Conservation (phyloP, 1,139 yeast species). For the Taiozyma sp. region DNA sequence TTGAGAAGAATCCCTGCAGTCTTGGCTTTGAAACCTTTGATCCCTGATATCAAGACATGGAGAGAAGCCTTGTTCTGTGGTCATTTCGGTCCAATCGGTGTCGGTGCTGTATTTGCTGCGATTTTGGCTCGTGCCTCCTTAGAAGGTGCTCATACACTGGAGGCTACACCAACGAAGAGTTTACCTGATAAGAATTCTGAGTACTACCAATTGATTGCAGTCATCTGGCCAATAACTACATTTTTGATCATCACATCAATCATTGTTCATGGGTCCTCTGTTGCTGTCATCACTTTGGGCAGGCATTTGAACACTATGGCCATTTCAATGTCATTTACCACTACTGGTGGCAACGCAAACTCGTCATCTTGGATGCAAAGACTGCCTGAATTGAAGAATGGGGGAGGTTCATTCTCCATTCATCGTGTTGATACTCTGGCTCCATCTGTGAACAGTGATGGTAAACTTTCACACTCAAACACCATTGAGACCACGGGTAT, state of each 20-base stretch:
- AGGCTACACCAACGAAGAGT: slow-evolving; percentile 54
- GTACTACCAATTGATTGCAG: slow-evolving; percentile 66
- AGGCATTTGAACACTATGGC: slow-evolving; percentile 89
- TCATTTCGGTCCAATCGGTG: slow-evolving; percentile 98
- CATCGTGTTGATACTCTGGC: slow-evolving; percentile 73
- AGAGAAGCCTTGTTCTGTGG: slow-evolving; percentile 95
- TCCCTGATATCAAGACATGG: slow-evolving; percentile 94
- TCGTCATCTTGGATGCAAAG: slow-evolving; percentile 80
- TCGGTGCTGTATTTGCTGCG: slow-evolving; percentile 91
- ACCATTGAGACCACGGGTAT: slow-evolving; percentile 61
- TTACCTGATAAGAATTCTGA: slow-evolving; percentile 51
- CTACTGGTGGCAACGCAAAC: slow-evolving; percentile 57
- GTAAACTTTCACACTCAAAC: slow-evolving; percentile 17
- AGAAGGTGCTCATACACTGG: slow-evolving; percentile 49
- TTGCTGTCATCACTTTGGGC: slow-evolving; percentile 89
- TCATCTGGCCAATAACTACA: slow-evolving; percentile 88
- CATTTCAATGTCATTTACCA: slow-evolving; percentile 86
- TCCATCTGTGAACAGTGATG: slow-evolving; percentile 17
- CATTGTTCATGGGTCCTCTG: slow-evolving; percentile 93
- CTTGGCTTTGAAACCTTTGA: slow-evolving; percentile 66
- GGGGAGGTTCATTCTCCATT: slow-evolving; percentile 73
- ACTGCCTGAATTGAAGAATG: slow-evolving; percentile 70
- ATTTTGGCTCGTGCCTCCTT: slow-evolving; percentile 79
- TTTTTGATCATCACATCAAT: slow-evolving; percentile 85
- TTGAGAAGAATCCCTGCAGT: slow-evolving; percentile 89